Evolutionary conservation across 345 rosid genomes (phyloP).

Genomic region (Gossypium anomalum): DNA sequence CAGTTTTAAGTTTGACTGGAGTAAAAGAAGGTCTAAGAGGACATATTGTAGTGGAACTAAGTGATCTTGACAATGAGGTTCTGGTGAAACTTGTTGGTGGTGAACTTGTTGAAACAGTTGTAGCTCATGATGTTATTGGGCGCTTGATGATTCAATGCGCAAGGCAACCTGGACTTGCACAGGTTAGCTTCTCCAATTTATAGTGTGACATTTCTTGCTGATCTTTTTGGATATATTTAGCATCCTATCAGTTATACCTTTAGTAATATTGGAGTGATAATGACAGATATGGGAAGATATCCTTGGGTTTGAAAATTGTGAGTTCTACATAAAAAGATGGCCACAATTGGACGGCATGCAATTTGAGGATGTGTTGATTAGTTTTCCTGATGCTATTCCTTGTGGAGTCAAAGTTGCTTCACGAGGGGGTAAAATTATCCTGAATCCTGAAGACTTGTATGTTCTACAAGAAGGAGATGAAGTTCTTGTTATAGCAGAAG

Average conservation of each 20-base stretch:
- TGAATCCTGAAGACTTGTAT: constrained; percentile 65
- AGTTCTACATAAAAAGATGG: constrained; percentile 72
- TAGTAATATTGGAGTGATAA: constrained; percentile 19
- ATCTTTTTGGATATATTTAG: not conserved
- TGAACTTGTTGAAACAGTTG: constrained; percentile 69
- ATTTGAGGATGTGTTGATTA: constrained; percentile 67
- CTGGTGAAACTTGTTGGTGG: constrained; percentile 79
- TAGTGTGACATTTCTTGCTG: constrained; percentile 1
- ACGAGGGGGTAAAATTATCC: constrained; percentile 57
- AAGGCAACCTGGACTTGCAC: constrained; percentile 73
- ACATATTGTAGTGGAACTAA: constrained; percentile 70
- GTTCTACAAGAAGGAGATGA: constrained; percentile 68
- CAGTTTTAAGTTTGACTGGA: constrained; percentile 70
- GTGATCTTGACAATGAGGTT: constrained; percentile 76
- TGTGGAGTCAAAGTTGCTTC: constrained; percentile 74
- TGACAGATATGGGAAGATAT: constrained; percentile 76
- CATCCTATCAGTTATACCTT: not conserved
- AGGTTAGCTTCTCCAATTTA: constrained; percentile 37
- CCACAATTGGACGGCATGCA: constrained; percentile 57
- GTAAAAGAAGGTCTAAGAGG: constrained; percentile 71
- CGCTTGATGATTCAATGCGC: constrained; percentile 87
- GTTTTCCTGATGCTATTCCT: constrained; percentile 76
- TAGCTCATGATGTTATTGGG: constrained; percentile 79
- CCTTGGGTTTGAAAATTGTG: constrained; percentile 75
- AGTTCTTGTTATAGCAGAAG: constrained; percentile 81